phyloP scores from a whole-genome alignment of 768 basidiomycete genomes.

The Trametes cubensis region DNA sequence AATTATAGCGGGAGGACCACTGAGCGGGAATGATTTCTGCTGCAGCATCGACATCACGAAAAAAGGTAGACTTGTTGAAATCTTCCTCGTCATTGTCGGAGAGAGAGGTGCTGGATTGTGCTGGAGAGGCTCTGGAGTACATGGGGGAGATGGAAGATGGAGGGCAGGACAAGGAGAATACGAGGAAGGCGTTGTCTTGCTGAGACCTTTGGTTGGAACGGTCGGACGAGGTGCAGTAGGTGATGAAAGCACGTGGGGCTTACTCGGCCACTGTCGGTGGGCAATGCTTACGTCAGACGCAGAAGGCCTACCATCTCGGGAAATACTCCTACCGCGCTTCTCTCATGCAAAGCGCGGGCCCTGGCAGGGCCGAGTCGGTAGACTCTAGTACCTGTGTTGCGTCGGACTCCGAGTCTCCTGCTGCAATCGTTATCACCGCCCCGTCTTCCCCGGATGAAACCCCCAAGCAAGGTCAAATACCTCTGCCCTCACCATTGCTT shows the following conservation, averaged over 20 bases:
- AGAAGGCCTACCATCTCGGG: slow-evolving; percentile 9
- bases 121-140: slow-evolving; percentile 43
- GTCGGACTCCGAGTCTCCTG: background rate
- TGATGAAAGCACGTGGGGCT: slow-evolving; percentile 18
- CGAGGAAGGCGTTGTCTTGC: slow-evolving; percentile 16
- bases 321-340: background rate
- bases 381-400: background rate
- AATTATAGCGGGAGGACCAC: slow-evolving; percentile 36
- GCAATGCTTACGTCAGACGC: slow-evolving; percentile 14
- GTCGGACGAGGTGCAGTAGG: slow-evolving; percentile 9
- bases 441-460: slow-evolving; percentile 29
- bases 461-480: background rate
- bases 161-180: background rate
- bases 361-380: slow-evolving; percentile 1
- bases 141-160: slow-evolving; percentile 20
- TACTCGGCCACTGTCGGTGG: background rate
- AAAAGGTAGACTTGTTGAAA: slow-evolving; percentile 47
- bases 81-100: slow-evolving; percentile 76
- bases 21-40: slow-evolving; percentile 58
- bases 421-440: slow-evolving; percentile 28
- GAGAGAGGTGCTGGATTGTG: slow-evolving; percentile 78
- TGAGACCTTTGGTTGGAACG: slow-evolving; percentile 19
- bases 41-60: slow-evolving; percentile 35
- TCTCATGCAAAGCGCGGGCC: slow-evolving; percentile 14
- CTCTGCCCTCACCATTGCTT: slow-evolving; percentile 3